Base-by-base conservation (phyloP, 129 eudicot genomes). In the Apium graveolens region DNA sequence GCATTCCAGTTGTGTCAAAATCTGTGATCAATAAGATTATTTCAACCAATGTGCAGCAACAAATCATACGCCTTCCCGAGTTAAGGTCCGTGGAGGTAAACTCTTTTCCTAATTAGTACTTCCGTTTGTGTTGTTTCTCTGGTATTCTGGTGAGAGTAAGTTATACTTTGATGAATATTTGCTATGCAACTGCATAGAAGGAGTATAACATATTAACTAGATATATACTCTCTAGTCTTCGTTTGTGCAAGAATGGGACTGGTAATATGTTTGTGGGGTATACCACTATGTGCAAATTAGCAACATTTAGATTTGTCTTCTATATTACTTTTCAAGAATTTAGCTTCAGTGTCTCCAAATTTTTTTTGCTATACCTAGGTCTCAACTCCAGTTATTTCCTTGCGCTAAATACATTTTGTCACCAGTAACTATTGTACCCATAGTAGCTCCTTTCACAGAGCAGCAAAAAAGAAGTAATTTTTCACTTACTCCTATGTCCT, bases 21-120 rank as follows among this genome's bases (percentile, higher is more conserved):
- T 38, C 31, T 49, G 38, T 70, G 53, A 60, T 78, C 78, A 87
- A 90, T 78, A 80, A 81, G 80, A 46, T 68, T 46, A 29, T 42
- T 34, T 53, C 82, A 53, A 55, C 78, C 68, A 39, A 80, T 57
- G 81, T 55, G 77, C 53, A 78, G 83, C 81, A 78, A 75, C 82
- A 79, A 20, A 65, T 83, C 1, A 73, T 89, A n/a, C 62, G 83
- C 80, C 87, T 87, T 82, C 89, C 90, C 44, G 83, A 82, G 44
- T 7, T 73, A 44, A 80, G 83, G 79, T 81, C 83, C 46, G 70
- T 87, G 32, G 98, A 94, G 93, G 98, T 94, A 85, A 41, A 48
- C 78, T 60, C 7, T 27, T 48, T 68, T 41, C 53, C 45, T 34
- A 39, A 27, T 68, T 32, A 7, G 72, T 27, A n/a, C 29, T 26